Conservation (phyloP, 345 rosid genomes). For the Populus deltoides region DNA sequence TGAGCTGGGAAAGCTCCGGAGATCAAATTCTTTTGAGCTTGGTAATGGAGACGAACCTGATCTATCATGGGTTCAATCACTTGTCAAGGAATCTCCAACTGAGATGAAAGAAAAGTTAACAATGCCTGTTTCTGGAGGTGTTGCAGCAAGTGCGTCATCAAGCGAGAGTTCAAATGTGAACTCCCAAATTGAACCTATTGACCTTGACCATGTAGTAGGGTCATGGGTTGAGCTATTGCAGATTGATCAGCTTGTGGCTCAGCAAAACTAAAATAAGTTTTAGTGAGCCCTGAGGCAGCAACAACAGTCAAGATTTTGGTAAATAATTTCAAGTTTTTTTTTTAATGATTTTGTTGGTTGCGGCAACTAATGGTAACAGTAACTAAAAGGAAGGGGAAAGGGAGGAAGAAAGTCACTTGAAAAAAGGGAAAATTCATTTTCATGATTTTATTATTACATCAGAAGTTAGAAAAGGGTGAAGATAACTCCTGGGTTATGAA, state of each 20-base stretch:
- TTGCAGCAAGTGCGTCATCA: constrained; percentile 24
- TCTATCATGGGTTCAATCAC: constrained; percentile 51
- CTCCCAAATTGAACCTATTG: constrained; percentile 45
- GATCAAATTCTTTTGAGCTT: constrained; percentile 40
- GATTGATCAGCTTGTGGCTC: constrained; percentile 62
- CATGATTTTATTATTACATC: constrained; percentile 45
- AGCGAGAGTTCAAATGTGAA: constrained; percentile 31
- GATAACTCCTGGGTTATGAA: constrained; percentile 35
- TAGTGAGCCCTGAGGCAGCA: constrained; percentile 31
- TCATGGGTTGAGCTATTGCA: constrained; percentile 50
- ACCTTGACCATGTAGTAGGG: constrained; percentile 62
- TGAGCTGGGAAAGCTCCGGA: constrained; percentile 29
- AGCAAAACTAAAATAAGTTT: constrained; percentile 57
- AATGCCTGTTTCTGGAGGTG: constrained; percentile 16
- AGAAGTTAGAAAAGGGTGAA: constrained; percentile 35
- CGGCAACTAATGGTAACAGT: constrained; percentile 29
- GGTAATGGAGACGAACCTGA: constrained; percentile 46
- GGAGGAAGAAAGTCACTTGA: constrained; percentile 23
- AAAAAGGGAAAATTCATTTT: constrained; percentile 36
- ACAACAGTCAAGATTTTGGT: constrained; percentile 47
- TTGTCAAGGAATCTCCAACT: constrained; percentile 54
- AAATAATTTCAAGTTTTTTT: constrained; percentile 30
- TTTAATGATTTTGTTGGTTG: constrained; percentile 27
- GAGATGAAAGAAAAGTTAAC: constrained; percentile 39
- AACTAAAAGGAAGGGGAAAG: constrained; percentile 14